Evolutionary conservation across 805 yeast genomes (phyloP), one percentile per base, ranked within the genome.

Genomic region (Zygoascus ofunaensis): DNA sequence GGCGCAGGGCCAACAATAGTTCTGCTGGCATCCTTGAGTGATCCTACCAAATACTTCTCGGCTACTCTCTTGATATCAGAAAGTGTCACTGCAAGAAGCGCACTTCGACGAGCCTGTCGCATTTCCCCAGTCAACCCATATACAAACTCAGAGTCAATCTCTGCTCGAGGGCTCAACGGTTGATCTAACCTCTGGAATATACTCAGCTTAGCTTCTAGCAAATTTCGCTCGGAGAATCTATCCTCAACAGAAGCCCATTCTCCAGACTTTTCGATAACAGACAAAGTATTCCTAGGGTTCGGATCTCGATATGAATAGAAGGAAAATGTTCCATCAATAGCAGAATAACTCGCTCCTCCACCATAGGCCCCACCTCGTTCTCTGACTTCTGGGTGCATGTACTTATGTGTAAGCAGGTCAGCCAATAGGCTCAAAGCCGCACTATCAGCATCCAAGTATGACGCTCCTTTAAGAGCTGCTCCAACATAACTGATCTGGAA

Each of bases 361-460:
- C 98, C 98, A 59, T 92, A 92, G 0, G 98, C 98, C 47, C 98
- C 98, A 46, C 95, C 95, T 56, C 90, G 79, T 59, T 92, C 98
- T 52, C 98, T 76, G 33, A 92, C 79, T 51, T 87, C 95, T 10
- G 86, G 76, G 62, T 92, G 98, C 40, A 92, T 67, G 53, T 84
- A 77, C 57, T 83, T 85, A 64, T 82, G 89, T 0, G 95, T 81
- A 53, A 87, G 62, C 46, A 92, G 61, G 53, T 82, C 89, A 1
- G 96, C 73, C 39, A 92, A 69, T 0, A 92, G 77, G 62, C 86
- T 95, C 37, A 92, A 71, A 1, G 87, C 71, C 0, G 97, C 94
- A 32, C 95, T 87, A 51, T 90, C 97, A 41, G 71, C 64, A 42
- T 78, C 71, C 3, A 70, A 61, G 59, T 86, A 87, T 3, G 78